Base-by-base conservation (phyloP, 2,329 filamentous ascomycete genomes). In the Aspergillus hortae region DNA sequence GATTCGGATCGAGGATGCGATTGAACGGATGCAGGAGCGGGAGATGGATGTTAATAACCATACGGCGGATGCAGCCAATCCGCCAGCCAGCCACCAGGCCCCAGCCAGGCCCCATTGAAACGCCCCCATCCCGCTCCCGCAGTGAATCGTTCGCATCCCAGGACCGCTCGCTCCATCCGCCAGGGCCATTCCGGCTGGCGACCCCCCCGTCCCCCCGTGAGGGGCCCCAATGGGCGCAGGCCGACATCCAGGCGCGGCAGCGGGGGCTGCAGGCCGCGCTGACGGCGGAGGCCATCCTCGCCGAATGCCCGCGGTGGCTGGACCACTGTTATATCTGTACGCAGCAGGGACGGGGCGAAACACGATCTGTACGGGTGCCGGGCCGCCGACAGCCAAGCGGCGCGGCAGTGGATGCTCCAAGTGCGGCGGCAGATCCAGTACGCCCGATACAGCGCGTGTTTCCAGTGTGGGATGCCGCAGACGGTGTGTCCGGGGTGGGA, bases 241-340 rank as follows among this genome's bases (percentile, higher is more conserved):
- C 44, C 32, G 21, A 46, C 21, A 33, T 46, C 6, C 21, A 46
- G 44, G 12, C 14, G 10, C 21, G n/a, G n/a, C 17, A 46, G 21
- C 27, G 14, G n/a, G 19, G 4, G 14, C 23, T 46, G 17, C 10
- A 33, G n/a, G 4, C 4, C 11, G 14, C 33, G 14, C 9, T 46
- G 32, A 46, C n/a, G 10, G 19, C 9, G 15, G 17, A 46, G 19
- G 4, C 10, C 4, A 19, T 46, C 17, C 23, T 35, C 14, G 15
- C 7, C 15, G 15, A 46, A n/a, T 9, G 6, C 12, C 21, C 32
- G 17, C 32, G 19, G 32, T 46, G 25, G 17, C 32, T 35, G 14
- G 32, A 46, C 25, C 17, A 46, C 3, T 46, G 32, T 35, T 46
- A 46, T 46, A 33, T 46, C 15, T 46, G 32, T 46, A 46, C 32